Percentiles rank a stretch among this genome's conserved stretches.
phyloP scores from a whole-genome alignment of 1,139 yeast genomes.

The Suhomyces wounanorum region DNA sequence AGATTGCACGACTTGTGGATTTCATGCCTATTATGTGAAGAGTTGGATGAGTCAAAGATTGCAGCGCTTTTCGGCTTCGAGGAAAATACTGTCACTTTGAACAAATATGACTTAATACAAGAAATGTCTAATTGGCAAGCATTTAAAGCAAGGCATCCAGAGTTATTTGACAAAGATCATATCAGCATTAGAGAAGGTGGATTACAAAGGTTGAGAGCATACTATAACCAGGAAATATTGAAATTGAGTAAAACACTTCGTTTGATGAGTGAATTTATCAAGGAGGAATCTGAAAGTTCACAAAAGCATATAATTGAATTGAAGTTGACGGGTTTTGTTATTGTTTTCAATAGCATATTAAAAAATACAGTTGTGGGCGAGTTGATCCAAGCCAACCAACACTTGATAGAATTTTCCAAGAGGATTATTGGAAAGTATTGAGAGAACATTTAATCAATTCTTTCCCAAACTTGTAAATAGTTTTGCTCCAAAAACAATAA shows the following conservation, averaged over 20 bases:
- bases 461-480: slow-evolving; percentile 70
- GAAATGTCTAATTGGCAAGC: slow-evolving; percentile 17
- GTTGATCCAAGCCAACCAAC: slow-evolving; percentile 6
- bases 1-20: slow-evolving; percentile 46
- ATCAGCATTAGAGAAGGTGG: slow-evolving; percentile 2
- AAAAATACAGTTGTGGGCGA: slow-evolving; percentile 12
- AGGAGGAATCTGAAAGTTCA: neutral
- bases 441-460: slow-evolving; percentile 7
- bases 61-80: slow-evolving; percentile 12
- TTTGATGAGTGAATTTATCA: slow-evolving; percentile 8
- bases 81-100: slow-evolving; percentile 4
- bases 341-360: slow-evolving; percentile 13
- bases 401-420: slow-evolving; percentile 11
- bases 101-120: slow-evolving; percentile 6
- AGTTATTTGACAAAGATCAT: slow-evolving; percentile 12
- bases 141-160: slow-evolving; percentile 17
- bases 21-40: slow-evolving; percentile 30
- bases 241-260: slow-evolving; percentile 8
- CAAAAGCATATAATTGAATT: slow-evolving; percentile 13
- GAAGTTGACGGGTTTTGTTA: slow-evolving; percentile 17
- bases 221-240: slow-evolving; percentile 9
- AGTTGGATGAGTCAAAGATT: slow-evolving; percentile 4
- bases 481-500: slow-evolving; percentile 63
- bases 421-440: slow-evolving; percentile 9
- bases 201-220: neutral